Percentiles rank a stretch among this genome's conserved stretches.
phyloP scores from a whole-genome alignment of 805 yeast species.

The Starmerella cellae region DNA sequence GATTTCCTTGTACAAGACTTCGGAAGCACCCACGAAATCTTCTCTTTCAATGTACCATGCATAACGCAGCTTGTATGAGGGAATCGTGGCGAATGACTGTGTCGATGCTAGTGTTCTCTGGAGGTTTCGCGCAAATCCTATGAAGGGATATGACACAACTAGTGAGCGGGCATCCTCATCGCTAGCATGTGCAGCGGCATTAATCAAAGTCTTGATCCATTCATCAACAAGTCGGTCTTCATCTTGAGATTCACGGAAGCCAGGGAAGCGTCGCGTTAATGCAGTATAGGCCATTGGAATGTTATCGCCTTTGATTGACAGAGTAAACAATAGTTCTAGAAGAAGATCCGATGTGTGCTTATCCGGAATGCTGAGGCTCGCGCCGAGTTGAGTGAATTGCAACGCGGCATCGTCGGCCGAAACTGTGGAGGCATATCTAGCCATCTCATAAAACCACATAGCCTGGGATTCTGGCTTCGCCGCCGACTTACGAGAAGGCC shows the following conservation, averaged over 20 bases:
- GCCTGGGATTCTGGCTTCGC: slow-evolving; percentile 6
- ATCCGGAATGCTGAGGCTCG: neutral
- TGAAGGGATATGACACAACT: slow-evolving; percentile 32
- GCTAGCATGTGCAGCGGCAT: slow-evolving; percentile 25
- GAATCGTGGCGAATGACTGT: slow-evolving; percentile 28
- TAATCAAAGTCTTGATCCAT: slow-evolving; percentile 18
- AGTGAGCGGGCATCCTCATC: slow-evolving; percentile 29
- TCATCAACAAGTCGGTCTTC: neutral
- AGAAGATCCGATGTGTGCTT: neutral
- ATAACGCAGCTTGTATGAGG: slow-evolving; percentile 39
- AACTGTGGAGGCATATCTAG: slow-evolving; percentile 8
- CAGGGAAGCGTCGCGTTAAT: slow-evolving; percentile 15
- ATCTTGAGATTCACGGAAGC: neutral
- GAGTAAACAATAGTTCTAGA: slow-evolving; percentile 8
- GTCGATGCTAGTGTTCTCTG: slow-evolving; percentile 31
- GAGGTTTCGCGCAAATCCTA: slow-evolving; percentile 33
- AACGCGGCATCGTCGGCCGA: slow-evolving; percentile 7
- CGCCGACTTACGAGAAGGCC: slow-evolving; percentile 7
- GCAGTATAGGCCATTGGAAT: slow-evolving; percentile 29
- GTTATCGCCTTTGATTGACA: slow-evolving; percentile 26
- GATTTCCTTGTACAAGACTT: slow-evolving; percentile 18
- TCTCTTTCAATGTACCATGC: slow-evolving; percentile 39
- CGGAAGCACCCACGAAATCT: slow-evolving; percentile 29
- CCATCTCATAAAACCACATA: slow-evolving; percentile 9
- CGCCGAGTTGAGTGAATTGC: slow-evolving; percentile 4